Evolutionary conservation across 345 rosid species (phyloP).

Genomic region (Camelina sativa): DNA sequence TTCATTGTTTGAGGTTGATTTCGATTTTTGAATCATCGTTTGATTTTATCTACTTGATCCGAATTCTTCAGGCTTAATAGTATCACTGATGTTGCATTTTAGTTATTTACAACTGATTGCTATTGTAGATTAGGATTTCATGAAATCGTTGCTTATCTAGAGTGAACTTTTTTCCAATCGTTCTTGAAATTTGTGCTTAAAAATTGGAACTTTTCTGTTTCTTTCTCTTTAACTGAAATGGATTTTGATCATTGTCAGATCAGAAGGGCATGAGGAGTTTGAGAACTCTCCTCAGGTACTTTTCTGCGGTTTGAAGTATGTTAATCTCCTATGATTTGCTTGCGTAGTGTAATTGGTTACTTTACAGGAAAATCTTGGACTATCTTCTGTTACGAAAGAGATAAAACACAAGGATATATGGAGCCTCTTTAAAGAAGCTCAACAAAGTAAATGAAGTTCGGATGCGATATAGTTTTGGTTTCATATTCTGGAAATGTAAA

Average conservation of each 20-base stretch:
- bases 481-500: background rate
- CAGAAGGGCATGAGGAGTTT: slow-evolving; percentile 37
- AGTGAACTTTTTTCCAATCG: background rate
- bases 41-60: background rate
- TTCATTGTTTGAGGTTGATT: slow-evolving; percentile 41
- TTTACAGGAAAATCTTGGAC: slow-evolving; percentile 46
- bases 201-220: too few relatives aligned
- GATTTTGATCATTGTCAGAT: slow-evolving; percentile 36
- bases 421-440: slow-evolving; percentile 77
- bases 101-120: background rate
- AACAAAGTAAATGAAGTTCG: slow-evolving; percentile 52
- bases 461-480: slow-evolving; percentile 6
- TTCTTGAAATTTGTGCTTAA: background rate
- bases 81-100: background rate
- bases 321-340: background rate
- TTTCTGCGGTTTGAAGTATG: background rate
- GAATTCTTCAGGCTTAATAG: background rate
- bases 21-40: slow-evolving; percentile 6
- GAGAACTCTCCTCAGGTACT: slow-evolving; percentile 54
- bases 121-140: background rate
- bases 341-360: slow-evolving; percentile 16
- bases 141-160: background rate
- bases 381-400: slow-evolving; percentile 46
- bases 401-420: slow-evolving; percentile 56
- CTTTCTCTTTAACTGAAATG: background rate